Percentiles rank a stretch among this genome's conserved stretches.
Conservation (phyloP, 495 filamentous ascomycete genomes). For the Podospora sp. region DNA sequence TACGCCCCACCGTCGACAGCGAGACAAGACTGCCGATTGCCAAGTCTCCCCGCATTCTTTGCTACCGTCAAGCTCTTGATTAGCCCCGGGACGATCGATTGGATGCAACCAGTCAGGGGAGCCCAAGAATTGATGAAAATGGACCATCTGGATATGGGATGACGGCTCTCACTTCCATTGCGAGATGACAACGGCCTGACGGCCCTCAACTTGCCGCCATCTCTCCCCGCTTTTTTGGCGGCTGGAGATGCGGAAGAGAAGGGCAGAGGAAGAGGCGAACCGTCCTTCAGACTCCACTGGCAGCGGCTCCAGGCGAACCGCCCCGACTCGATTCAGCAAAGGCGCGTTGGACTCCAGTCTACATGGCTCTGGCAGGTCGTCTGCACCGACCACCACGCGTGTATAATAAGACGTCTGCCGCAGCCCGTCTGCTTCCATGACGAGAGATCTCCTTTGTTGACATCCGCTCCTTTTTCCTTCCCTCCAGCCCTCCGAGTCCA, state of each 20-base stretch:
- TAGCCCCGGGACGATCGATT: slow-evolving; percentile 24
- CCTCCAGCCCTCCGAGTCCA: neutral
- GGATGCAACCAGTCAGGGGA: slow-evolving; percentile 10
- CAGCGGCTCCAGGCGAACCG: too few species aligned
- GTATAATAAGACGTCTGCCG: neutral
- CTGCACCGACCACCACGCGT: neutral
- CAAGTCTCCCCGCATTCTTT: slow-evolving; percentile 22
- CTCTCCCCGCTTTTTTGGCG: slow-evolving; percentile 9
- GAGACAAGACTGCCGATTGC: slow-evolving; percentile 21
- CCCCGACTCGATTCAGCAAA: too few species aligned
- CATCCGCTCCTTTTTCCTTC: neutral
- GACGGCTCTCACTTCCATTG: slow-evolving; percentile 19
- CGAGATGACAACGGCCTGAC: neutral
- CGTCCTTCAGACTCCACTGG: too few species aligned
- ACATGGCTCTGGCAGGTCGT: too few species aligned
- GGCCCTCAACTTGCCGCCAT: too few species aligned
- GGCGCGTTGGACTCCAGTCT: too few species aligned
- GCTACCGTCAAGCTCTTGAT: slow-evolving; percentile 18
- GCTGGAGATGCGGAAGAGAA: neutral
- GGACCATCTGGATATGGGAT: slow-evolving; percentile 23
- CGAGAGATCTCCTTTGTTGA: neutral
- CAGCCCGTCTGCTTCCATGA: neutral
- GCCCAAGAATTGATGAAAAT: slow-evolving; percentile 16
- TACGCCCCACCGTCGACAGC: neutral
- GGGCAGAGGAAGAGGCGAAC: too few species aligned